Base-by-base conservation (phyloP, 2,329 filamentous ascomycete genomes). In the Anthostomella pinea region DNA sequence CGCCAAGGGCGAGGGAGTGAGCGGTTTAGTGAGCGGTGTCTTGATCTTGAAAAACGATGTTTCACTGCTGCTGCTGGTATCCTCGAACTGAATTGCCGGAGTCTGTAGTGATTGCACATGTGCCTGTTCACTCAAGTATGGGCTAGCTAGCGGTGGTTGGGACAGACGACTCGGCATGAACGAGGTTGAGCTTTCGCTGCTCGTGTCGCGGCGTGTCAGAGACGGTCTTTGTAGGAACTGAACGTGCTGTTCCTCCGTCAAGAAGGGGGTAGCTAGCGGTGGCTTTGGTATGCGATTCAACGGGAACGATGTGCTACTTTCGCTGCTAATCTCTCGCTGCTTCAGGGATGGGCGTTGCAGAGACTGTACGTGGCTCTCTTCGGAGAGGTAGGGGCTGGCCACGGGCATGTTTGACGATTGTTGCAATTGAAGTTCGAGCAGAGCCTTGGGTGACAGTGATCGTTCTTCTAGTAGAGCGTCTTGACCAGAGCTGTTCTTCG, bases 51-150 rank as follows among this genome's bases (percentile, higher is more conserved):
- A 21, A 3, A 38, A 28, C 6, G 36, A 35, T 13, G 30, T 30
- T 3, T 24, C 45, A 14, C 38, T 39, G 7, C 37, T 34, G 30
- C 35, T 49, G 15, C 33, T 34, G n/a, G 9, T 33, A n/a, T n/a
- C n/a, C n/a, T n/a, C n/a, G n/a, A n/a, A n/a, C n/a, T n/a, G n/a
- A n/a, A n/a, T n/a, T n/a, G n/a, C n/a, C n/a, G n/a, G n/a, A n/a
- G n/a, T n/a, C n/a, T 75, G 72, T 3, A 75, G 48, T 0, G 69
- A 72, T 3, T 64, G 56, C 0, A 75, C 69, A 39, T 73, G 71
- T 1, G 66, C 67, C 11, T 66, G 64, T 42, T 75, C 72, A 1
- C 67, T 68, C 6, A 69, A 48, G 41, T 65, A 74, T 1, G 70
- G 70, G 33, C 67, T 73, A 14, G 51, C 21, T 7, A n/a, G 48